Evolutionary conservation across 176 grass and related monocot genomes (phyloP).

Genomic region (Bromus sterilis): DNA sequence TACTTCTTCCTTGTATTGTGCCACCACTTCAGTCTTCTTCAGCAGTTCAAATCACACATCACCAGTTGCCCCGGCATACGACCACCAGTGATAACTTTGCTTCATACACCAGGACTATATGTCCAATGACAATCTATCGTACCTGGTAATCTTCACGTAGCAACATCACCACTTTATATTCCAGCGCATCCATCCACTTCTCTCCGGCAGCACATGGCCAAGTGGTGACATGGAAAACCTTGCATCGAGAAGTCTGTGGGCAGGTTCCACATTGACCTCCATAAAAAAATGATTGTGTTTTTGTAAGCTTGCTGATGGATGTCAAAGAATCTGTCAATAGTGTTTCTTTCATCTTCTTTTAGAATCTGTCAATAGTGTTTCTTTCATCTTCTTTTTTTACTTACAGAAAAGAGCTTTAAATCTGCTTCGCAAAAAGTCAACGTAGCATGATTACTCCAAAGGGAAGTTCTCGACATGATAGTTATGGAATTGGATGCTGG

Average conservation of each 20-base stretch:
- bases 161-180: neutral
- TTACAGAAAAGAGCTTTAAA: neutral
- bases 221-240: neutral
- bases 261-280: neutral
- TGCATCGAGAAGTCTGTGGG: neutral
- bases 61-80: neutral
- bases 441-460: slow-evolving; percentile 24
- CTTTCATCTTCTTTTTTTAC: neutral
- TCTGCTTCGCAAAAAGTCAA: neutral
- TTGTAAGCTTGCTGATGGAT: neutral
- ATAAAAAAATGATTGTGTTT: neutral
- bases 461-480: slow-evolving; percentile 32
- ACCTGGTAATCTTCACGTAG: neutral
- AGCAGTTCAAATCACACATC: neutral
- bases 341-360: neutral
- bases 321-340: neutral
- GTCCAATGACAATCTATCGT: neutral
- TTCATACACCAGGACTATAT: neutral
- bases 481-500: slow-evolving; percentile 29
- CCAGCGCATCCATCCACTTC: slow-evolving; percentile 12
- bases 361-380: neutral
- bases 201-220: neutral
- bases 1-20: neutral
- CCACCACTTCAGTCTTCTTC: slow-evolving; percentile 24
- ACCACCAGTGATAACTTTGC: neutral